Evolutionary conservation across 768 basidiomycete species (phyloP).

Genomic region (Scleroderma citrinum): DNA sequence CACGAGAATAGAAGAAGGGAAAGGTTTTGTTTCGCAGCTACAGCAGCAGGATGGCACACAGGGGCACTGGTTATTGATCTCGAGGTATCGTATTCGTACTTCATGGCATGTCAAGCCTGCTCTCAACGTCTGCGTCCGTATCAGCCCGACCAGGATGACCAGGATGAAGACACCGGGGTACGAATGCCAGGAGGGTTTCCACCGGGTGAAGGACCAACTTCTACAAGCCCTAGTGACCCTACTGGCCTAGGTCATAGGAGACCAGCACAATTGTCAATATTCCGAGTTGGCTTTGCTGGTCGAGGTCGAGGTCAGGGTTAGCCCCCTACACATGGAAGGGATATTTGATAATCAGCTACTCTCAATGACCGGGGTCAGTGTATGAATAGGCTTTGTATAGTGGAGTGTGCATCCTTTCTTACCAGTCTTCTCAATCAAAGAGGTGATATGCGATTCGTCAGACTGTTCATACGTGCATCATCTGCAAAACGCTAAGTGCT

Average conservation of each 20-base stretch:
- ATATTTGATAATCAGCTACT: constrained; percentile 6
- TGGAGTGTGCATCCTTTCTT: constrained; percentile 3
- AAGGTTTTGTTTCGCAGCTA: constrained; percentile 72
- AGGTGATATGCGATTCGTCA: no score
- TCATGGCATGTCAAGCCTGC: constrained; percentile 1
- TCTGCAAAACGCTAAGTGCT: no score
- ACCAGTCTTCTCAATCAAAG: no score
- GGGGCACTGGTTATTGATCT: constrained; percentile 85
- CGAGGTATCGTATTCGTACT: constrained; percentile 41
- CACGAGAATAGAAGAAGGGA: constrained; percentile 43
- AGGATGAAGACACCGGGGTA: constrained; percentile 27
- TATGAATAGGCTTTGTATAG: constrained; percentile 5
- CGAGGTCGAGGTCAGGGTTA: constrained; percentile 35
- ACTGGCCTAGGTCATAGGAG: no score
- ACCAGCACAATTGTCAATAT: constrained; percentile 19
- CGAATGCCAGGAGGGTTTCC: constrained; percentile 32
- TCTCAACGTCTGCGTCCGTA: not conserved
- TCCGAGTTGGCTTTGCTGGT: constrained; percentile 58
- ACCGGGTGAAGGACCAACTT: constrained; percentile 10
- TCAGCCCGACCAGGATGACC: constrained; percentile 30
- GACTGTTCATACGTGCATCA: no score
- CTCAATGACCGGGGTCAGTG: not conserved
- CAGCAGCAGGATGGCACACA: constrained; percentile 89
- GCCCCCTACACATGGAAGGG: constrained; percentile 12
- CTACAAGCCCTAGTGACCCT: no score